These are phyloP conservation scores for Viola odorata DNA, from an alignment of 345 rosid genomes.

Conservation along the genomic window DNA sequence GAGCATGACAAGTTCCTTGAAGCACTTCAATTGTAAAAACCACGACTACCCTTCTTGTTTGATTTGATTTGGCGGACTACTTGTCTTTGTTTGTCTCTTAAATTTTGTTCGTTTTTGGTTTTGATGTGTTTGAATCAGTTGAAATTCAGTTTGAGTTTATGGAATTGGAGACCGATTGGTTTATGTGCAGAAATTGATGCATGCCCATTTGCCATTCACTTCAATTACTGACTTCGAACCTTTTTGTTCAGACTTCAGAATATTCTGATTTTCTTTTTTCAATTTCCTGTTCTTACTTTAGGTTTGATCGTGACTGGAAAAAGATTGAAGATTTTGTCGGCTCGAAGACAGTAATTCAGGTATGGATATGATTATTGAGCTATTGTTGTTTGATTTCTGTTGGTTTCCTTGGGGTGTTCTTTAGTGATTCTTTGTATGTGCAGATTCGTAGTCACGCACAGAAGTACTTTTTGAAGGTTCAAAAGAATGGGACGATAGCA, in stretches of 20 bases:
- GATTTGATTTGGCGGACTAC: neutral
- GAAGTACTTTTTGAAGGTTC: slow-evolving; percentile 93
- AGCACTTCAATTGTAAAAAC: slow-evolving; percentile 80
- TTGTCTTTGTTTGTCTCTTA: neutral
- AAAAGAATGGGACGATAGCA: slow-evolving; percentile 80
- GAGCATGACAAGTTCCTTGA: slow-evolving; percentile 98
- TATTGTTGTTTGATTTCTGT: neutral
- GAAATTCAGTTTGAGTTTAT: neutral
- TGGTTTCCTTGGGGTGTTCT: neutral
- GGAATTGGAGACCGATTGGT: too few species aligned
- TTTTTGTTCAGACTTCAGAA: too few species aligned
- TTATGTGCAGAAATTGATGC: too few species aligned
- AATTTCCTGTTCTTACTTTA: slow-evolving; percentile 19
- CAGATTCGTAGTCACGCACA: slow-evolving; percentile 99
- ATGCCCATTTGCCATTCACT: too few species aligned
- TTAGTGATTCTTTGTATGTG: slow-evolving; percentile 17
- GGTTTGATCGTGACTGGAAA: slow-evolving; percentile 99
- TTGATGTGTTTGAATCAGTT: neutral
- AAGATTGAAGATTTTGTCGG: slow-evolving; percentile 98
- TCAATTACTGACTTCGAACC: too few species aligned
- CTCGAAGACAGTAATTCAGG: slow-evolving; percentile 98
- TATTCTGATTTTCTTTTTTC: neutral
- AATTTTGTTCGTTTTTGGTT: neutral
- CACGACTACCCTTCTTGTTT: neutral
- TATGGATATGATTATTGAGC: slow-evolving; percentile 16